A percentile compares a stretch with the other conserved stretches of the same genome.
Conservation (phyloP, 257 asterid genomes). For the Anisodus acutangulus region DNA sequence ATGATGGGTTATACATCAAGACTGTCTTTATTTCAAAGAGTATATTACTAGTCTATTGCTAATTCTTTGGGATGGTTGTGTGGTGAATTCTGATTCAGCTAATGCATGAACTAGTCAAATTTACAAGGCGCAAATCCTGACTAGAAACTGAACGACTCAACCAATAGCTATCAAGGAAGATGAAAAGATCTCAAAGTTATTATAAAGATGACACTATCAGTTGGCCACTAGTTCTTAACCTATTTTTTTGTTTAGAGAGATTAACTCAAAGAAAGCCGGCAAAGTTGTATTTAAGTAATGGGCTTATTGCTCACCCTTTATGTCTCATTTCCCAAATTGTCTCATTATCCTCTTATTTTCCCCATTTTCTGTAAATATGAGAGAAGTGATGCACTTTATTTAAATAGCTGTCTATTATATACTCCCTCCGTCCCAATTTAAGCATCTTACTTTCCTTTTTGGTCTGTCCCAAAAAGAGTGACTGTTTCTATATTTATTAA, state of each 20-base stretch:
- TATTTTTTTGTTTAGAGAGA: background rate
- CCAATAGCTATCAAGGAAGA: background rate
- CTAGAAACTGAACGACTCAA: background rate
- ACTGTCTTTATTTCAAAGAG: background rate
- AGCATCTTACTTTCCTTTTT: too few species aligned
- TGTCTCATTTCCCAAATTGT: slow-evolving; percentile 9
- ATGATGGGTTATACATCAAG: slow-evolving; percentile 20
- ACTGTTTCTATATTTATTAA: too few species aligned
- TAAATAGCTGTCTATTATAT: slow-evolving; percentile 31
- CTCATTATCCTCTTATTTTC: slow-evolving; percentile 7
- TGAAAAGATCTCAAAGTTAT: slow-evolving; percentile 7
- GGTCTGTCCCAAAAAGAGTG: too few species aligned
- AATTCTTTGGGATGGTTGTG: slow-evolving; percentile 7
- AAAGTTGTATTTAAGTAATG: slow-evolving; percentile 1
- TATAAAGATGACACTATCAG: slow-evolving; percentile 1
- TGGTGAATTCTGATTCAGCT: slow-evolving; percentile 13
- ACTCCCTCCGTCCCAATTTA: background rate
- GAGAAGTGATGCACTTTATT: slow-evolving; percentile 25
- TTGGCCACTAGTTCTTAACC: slow-evolving; percentile 11
- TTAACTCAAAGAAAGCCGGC: background rate
- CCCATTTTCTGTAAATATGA: background rate
- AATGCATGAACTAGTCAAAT: background rate
- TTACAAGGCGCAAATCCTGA: slow-evolving; percentile 5
- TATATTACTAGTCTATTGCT: background rate
- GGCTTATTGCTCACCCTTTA: slow-evolving; percentile 4